Evolutionary conservation across 1,284 basidiomycete genomes (phyloP).

Genomic region (Ceratobasidium sp.): DNA sequence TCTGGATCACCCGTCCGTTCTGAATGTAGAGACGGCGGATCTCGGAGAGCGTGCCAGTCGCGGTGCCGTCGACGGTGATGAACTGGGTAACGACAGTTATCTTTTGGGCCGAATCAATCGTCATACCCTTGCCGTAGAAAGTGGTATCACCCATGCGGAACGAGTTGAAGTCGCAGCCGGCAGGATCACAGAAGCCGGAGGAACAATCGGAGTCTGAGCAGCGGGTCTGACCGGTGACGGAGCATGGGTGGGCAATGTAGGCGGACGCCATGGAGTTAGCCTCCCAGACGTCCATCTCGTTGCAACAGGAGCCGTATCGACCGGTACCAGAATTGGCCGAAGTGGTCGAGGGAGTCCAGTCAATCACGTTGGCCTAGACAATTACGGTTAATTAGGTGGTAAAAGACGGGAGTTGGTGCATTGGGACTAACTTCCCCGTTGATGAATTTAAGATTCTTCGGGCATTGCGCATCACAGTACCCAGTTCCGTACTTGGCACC

Average conservation of each 20-base stretch:
- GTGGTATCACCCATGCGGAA: constrained; percentile 65
- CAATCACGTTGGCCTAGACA: constrained; percentile 43
- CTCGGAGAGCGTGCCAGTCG: constrained; percentile 63
- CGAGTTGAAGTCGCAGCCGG: constrained; percentile 71
- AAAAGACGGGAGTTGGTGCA: background rate
- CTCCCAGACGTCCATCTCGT: constrained; percentile 51
- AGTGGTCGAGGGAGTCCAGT: constrained; percentile 19
- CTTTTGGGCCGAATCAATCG: constrained; percentile 64
- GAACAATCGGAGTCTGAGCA: constrained; percentile 51
- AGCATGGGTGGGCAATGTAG: constrained; percentile 58
- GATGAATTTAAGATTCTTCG: constrained; percentile 65
- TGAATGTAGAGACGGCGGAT: constrained; percentile 70
- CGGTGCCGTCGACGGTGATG: constrained; percentile 64
- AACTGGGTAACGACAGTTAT: constrained; percentile 71
- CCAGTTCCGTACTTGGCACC: constrained; percentile 66
- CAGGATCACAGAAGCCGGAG: constrained; percentile 56
- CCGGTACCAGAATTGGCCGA: constrained; percentile 47
- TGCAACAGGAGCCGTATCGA: constrained; percentile 47
- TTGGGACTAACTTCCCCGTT: constrained; percentile 62
- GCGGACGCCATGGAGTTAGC: constrained; percentile 65
- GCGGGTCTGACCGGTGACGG: constrained; percentile 24
- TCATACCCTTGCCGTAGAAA: constrained; percentile 65
- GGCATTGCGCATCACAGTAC: constrained; percentile 72
- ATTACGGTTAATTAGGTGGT: background rate
- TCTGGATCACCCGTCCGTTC: constrained; percentile 63